Base-by-base conservation (phyloP, 257 asterid species). In the Parsonsia alboflavescens region DNA sequence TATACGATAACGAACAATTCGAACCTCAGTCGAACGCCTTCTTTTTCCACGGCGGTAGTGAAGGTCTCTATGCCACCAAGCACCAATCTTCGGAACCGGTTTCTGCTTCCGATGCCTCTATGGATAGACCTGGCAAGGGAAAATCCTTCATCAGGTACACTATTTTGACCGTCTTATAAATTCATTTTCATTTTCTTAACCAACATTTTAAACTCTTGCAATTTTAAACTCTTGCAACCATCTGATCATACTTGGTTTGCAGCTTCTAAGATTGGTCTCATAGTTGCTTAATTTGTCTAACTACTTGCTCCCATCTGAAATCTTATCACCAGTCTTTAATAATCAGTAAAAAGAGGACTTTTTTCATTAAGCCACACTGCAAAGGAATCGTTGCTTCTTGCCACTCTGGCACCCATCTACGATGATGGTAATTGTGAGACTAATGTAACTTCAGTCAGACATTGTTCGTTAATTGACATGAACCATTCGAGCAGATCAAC, bases 1-100 rank as follows among this genome's bases (percentile, higher is more conserved):
- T 78, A 22, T 82, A 82, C 75, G 53, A 73, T 36, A 49, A 82
- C 21, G 80, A 78, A 49, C 80, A 41, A n/a, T 82, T 82, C 48
- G n/a, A 54, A 24, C 84, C 75, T 3, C 80, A 82, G 64, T 78
- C 82, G 53, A 82, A 78, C n/a, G 80, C 85, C 56, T 78, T 78
- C 78, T 78, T 82, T 75, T 75, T 82, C 79, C 77, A 78, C 26
- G 85, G 85, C 1, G 85, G 85, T 16, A 75, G 45, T 57, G 85
- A 82, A 7, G 85, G 82, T 54, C 78, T 82, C 21, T 72, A 71
- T 56, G 85, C 81, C n/a, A 59, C 85, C 2, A 68, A 68, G 52
- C 72, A 59, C 54, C 58, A 73, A 2, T 11, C 67, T 5, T 44
- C 75, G 2, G 22, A 75, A 24, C 21, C 74, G 2, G 46, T 72